Evolutionary conservation across 306 rosid species (phyloP).

Genomic region (Datisca glomerata): DNA sequence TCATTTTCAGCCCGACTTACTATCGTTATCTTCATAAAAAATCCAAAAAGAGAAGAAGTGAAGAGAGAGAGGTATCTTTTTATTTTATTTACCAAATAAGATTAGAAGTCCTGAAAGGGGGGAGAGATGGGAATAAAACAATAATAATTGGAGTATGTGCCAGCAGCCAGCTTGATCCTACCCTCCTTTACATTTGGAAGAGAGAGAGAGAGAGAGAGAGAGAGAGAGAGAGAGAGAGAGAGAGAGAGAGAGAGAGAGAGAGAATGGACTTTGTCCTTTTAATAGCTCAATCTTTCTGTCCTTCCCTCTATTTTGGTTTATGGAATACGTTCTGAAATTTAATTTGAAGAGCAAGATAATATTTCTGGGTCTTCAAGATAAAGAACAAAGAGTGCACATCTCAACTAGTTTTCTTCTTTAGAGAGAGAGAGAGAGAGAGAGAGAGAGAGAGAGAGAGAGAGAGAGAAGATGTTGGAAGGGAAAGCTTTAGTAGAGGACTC

Average conservation of each 20-base stretch:
- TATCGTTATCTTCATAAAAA: not conserved
- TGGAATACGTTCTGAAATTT: not conserved
- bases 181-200: slow-evolving; percentile 20
- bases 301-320: not conserved
- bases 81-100: not conserved
- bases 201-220: not conserved
- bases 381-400: slow-evolving; percentile 5
- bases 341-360: slow-evolving; percentile 6
- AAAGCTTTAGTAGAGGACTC: slow-evolving; percentile 73
- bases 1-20: too few species aligned
- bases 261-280: not conserved
- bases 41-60: not conserved
- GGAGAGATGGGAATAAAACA: slow-evolving; percentile 14
- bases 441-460: not conserved
- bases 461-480: slow-evolving; percentile 75
- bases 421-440: not conserved
- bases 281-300: not conserved
- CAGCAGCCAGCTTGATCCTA: slow-evolving; percentile 20
- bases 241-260: not conserved
- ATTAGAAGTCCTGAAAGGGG: slow-evolving; percentile 3
- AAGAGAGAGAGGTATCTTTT: too few species aligned
- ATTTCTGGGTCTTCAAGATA: slow-evolving; percentile 13
- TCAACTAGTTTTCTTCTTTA: not conserved
- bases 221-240: not conserved
- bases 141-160: slow-evolving; percentile 24